Evolutionary conservation across 768 basidiomycete genomes (phyloP), one percentile per base, ranked within the genome.

Genomic region (Phanerodontia chrysosporium): DNA sequence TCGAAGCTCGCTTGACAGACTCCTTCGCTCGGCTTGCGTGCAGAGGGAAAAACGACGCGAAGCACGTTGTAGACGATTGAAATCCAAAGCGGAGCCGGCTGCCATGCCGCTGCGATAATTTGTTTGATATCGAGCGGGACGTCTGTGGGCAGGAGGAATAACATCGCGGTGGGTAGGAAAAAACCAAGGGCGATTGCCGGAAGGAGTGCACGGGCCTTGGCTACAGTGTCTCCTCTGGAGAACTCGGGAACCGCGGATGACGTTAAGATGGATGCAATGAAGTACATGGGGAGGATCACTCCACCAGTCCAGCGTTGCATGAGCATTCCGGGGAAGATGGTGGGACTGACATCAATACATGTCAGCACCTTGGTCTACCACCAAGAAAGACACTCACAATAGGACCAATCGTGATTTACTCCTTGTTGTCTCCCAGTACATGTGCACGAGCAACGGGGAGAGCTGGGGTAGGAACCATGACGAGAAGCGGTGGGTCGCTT

Each of bases 381-480:
- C n/a, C n/a, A n/a, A n/a, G n/a, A n/a, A n/a, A n/a, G n/a, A n/a
- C n/a, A n/a, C 49, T 51, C 18, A 51, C 49, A 18, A 8, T n/a
- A n/a, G n/a, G n/a, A n/a, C n/a, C n/a, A n/a, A n/a, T n/a, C n/a
- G n/a, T 5, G 49, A 30, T 9, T 36, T 28, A 2, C 9, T 44
- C 42, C 56, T 53, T 18, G 49, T 57, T 3, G 60, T 39, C 29
- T 61, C 60, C 60, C 60, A 61, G 45, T 58, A 54, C 30, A 42
- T 52, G 35, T 58, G 55, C 21, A 58, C 44, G 12, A 58, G 49
- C 6, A 58, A 12, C 12, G 56, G 25, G 25, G 30, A 30, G 14
- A 61, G 60, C 51, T 61, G 60, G 8, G 60, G 56, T 13, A 61
- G 24, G 45, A 61, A 61, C 60, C 60, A 61, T 27, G 53, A 14